These are phyloP conservation scores for Colletotrichum australisinense DNA, from an alignment of 2,329 filamentous ascomycete genomes.

Conservation along the genomic window DNA sequence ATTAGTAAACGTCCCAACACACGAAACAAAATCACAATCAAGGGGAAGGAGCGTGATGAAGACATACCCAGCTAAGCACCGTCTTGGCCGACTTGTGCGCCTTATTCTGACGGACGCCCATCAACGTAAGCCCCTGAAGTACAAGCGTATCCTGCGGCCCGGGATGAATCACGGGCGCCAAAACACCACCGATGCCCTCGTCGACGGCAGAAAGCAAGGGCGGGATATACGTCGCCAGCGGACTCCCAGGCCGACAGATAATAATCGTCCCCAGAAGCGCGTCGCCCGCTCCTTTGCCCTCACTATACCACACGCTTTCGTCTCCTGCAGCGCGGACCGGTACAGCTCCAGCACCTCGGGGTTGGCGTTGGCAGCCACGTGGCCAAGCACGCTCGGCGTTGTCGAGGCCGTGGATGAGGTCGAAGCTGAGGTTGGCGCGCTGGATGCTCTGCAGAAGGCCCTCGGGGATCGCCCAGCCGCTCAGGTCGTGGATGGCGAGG, in stretches of 20 bases:
- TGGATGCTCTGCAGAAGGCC: constrained; percentile 80
- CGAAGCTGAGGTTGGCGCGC: constrained; percentile 80
- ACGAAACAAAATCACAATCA: not conserved
- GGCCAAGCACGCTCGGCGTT: constrained; percentile 81
- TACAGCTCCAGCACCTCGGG: constrained; percentile 86
- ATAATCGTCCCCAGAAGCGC: constrained; percentile 83
- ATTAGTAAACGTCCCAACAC: not conserved
- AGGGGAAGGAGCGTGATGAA: not conserved
- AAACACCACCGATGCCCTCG: constrained; percentile 77
- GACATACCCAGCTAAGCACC: constrained; percentile 82
- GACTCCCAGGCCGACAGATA: constrained; percentile 78
- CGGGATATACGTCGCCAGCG: constrained; percentile 77
- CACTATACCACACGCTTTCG: constrained; percentile 82
- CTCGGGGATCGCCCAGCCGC: constrained; percentile 79
- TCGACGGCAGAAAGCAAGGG: constrained; percentile 69
- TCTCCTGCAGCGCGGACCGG: constrained; percentile 77
- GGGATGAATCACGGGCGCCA: constrained; percentile 81
- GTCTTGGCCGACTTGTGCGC: constrained; percentile 79
- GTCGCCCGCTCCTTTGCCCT: constrained; percentile 78
- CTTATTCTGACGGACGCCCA: constrained; percentile 87
- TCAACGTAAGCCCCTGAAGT: constrained; percentile 80
- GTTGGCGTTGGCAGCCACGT: constrained; percentile 79
- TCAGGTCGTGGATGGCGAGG: constrained; percentile 79
- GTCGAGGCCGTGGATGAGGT: constrained; percentile 84
- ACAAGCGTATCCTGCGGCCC: constrained; percentile 76